Conservation (phyloP, 2,329 filamentous ascomycete species). For the Claviceps cyperi region DNA sequence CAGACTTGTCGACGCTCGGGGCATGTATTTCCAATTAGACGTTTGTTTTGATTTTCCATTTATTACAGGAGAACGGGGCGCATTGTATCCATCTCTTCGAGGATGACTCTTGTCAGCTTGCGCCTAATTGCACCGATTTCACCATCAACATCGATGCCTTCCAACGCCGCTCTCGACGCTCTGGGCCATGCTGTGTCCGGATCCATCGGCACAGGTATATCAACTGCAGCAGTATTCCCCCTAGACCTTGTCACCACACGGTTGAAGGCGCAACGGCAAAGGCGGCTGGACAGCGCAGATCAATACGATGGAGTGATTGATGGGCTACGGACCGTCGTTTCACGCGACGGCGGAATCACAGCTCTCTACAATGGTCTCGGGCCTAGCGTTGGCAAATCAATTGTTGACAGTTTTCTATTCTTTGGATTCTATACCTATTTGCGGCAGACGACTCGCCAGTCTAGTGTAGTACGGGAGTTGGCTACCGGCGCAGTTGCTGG, state of each 20-base stretch:
- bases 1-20: no score
- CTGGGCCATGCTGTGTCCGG: conserved; percentile 73
- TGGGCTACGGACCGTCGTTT: conserved; percentile 56
- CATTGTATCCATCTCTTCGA: no score
- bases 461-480: conserved; percentile 59
- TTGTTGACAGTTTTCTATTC: conserved; percentile 70
- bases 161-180: conserved; percentile 43
- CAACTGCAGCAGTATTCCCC: conserved; percentile 67
- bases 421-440: conserved; percentile 62
- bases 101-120: no score
- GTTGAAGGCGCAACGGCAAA: conserved; percentile 52
- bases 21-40: no score
- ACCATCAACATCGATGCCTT: conserved; percentile 13
- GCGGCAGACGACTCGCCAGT: conserved; percentile 23
- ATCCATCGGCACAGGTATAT: conserved; percentile 61
- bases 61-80: no score
- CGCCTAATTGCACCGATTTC: background rate
- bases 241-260: conserved; percentile 70
- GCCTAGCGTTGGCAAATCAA: conserved; percentile 51
- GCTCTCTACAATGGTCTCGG: conserved; percentile 57
- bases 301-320: conserved; percentile 54
- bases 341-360: conserved; percentile 50
- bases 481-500: conserved; percentile 60
- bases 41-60: no score
- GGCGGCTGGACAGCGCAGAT: conserved; percentile 25